Percentiles rank a stretch among this genome's conserved stretches.
These are phyloP conservation scores for Sarcomyxa edulis DNA, from an alignment of 768 basidiomycete species.

Conservation along the genomic window DNA sequence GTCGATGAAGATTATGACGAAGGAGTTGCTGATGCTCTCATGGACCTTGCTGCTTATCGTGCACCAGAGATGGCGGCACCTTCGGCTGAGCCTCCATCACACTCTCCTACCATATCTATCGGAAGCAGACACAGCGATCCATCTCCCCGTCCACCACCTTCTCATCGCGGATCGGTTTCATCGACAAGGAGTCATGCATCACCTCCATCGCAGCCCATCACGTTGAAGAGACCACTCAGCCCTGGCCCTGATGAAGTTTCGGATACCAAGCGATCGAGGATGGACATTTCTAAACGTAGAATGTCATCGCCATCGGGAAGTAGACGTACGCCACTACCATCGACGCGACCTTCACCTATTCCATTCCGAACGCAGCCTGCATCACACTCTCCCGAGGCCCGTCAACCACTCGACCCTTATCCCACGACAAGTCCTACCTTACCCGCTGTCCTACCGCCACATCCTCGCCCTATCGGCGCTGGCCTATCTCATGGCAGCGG, in stretches of 20 bases:
- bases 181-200: constrained; percentile 62
- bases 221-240: constrained; percentile 69
- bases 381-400: constrained; percentile 65
- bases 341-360: constrained; percentile 63
- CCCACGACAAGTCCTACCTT: constrained; percentile 47
- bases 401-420: constrained; percentile 42
- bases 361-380: constrained; percentile 70
- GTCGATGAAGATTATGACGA: constrained; percentile 96
- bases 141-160: constrained; percentile 40
- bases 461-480: constrained; percentile 66
- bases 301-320: constrained; percentile 45
- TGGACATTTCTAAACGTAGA: constrained; percentile 49
- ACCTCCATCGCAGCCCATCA: constrained; percentile 43
- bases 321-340: constrained; percentile 50
- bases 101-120: constrained; percentile 56
- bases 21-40: constrained; percentile 75
- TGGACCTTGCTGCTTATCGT: constrained; percentile 54
- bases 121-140: constrained; percentile 50
- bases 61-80: constrained; percentile 20
- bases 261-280: constrained; percentile 56
- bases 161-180: constrained; percentile 64
- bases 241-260: constrained; percentile 55
- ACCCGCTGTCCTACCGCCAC: constrained; percentile 62
- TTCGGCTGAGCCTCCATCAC: constrained; percentile 30
- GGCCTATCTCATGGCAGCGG: constrained; percentile 35